phyloP scores from a whole-genome alignment of 495 filamentous ascomycete genomes.

The Aspergillus bertholletiae region DNA sequence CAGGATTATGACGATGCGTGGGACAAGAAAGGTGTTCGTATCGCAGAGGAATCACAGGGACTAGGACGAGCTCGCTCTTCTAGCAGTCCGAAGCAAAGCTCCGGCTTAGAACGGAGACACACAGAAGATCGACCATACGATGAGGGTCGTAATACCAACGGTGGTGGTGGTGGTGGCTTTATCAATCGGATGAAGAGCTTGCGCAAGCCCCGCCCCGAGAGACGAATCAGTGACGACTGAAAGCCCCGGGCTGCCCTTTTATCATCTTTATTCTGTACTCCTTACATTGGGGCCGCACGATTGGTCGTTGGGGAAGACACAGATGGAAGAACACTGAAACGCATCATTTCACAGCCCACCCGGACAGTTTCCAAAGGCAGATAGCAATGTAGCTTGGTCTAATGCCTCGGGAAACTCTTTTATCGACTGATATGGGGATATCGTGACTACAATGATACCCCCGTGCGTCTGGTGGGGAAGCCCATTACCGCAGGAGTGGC shows the following conservation, averaged over 20 bases:
- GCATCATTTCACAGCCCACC: not conserved
- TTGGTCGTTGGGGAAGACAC: not conserved
- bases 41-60: conserved; percentile 48
- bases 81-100: conserved; percentile 56
- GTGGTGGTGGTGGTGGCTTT: conserved; percentile 58
- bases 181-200: conserved; percentile 85
- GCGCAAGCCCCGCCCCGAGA: conserved; percentile 54
- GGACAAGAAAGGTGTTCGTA: conserved; percentile 63
- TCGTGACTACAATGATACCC: not conserved
- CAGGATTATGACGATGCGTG: conserved; percentile 73
- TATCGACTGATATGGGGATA: not conserved
- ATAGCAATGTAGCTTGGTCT: not conserved
- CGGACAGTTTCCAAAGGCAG: not conserved
- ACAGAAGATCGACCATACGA: conserved; percentile 60
- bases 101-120: conserved; percentile 60
- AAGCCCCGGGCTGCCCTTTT: not conserved
- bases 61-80: conserved; percentile 50
- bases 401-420: not conserved
- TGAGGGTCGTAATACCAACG: conserved; percentile 32
- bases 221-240: conserved; percentile 37
- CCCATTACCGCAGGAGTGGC: not conserved
- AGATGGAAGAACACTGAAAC: not conserved
- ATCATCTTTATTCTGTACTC: not conserved
- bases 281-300: not conserved
- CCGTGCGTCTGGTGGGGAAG: not conserved